These are phyloP conservation scores for Funneliformis caledonium DNA, from an alignment of 371 early-diverging fungal species.

Conservation along the genomic window DNA sequence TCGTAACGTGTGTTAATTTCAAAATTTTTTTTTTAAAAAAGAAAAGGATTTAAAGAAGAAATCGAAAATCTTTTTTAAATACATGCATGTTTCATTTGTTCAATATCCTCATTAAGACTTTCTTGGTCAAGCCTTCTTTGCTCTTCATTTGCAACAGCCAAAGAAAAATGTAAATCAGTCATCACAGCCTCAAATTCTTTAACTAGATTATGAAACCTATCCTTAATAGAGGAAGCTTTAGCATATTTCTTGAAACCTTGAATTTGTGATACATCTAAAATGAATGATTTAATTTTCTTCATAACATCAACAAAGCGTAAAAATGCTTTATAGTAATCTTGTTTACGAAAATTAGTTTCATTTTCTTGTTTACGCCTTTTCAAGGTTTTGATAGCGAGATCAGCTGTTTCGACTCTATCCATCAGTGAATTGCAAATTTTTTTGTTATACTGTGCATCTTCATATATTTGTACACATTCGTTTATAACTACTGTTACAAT, in stretches of 20 bases:
- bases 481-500: neutral
- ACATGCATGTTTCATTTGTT: neutral
- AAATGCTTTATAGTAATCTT: slow-evolving; percentile 34
- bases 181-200: slow-evolving; percentile 29
- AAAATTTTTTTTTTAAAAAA: neutral
- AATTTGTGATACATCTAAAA: slow-evolving; percentile 23
- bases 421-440: slow-evolving; percentile 19
- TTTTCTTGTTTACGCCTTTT: slow-evolving; percentile 18
- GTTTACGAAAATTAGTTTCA: neutral
- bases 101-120: slow-evolving; percentile 18
- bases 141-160: slow-evolving; percentile 21
- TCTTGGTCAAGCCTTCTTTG: slow-evolving; percentile 30
- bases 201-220: slow-evolving; percentile 7
- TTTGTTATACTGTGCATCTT: slow-evolving; percentile 38
- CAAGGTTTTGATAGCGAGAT: slow-evolving; percentile 11
- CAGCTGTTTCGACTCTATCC: slow-evolving; percentile 23
- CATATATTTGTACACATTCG: slow-evolving; percentile 23
- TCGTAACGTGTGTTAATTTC: neutral
- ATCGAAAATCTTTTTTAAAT: neutral
- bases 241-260: slow-evolving; percentile 34
- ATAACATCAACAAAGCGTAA: slow-evolving; percentile 19
- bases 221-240: slow-evolving; percentile 4
- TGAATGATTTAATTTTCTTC: slow-evolving; percentile 28
- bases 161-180: slow-evolving; percentile 8
- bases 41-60: neutral